phyloP scores from a whole-genome alignment of 306 rosid genomes.

The Neltuma alba region DNA sequence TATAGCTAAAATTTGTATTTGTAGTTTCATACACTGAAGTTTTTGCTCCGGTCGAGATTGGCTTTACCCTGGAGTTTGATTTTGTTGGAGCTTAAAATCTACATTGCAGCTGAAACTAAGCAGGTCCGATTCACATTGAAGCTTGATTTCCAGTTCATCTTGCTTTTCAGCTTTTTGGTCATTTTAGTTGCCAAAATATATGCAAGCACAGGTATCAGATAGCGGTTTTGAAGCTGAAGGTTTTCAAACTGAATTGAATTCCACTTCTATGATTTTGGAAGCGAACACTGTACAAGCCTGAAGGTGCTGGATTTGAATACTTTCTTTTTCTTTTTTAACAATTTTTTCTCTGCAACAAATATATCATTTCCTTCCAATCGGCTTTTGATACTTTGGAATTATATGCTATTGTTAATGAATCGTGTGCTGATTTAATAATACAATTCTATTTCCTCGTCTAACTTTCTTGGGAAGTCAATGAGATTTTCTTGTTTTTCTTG shows the following conservation, averaged over 20 bases:
- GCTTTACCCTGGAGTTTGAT: not conserved
- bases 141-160: slow-evolving; percentile 8
- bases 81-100: slow-evolving; percentile 1
- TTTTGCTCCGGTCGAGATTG: not conserved
- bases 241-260: not conserved
- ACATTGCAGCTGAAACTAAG: slow-evolving; percentile 16
- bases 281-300: not conserved
- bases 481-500: slow-evolving; percentile 3
- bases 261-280: slow-evolving; percentile 1
- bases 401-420: not conserved
- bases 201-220: not conserved
- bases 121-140: not conserved
- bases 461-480: not conserved
- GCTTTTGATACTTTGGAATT: not conserved
- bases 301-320: slow-evolving; percentile 17
- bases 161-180: slow-evolving; percentile 16
- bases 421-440: not conserved
- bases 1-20: not conserved
- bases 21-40: not conserved
- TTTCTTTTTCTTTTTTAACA: not conserved
- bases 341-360: slow-evolving; percentile 1
- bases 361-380: not conserved
- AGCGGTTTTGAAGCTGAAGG: not conserved
- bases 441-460: not conserved
- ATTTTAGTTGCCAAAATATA: not conserved